Conservation (phyloP, 805 yeast species). For the Lipomyces mesembrius region DNA sequence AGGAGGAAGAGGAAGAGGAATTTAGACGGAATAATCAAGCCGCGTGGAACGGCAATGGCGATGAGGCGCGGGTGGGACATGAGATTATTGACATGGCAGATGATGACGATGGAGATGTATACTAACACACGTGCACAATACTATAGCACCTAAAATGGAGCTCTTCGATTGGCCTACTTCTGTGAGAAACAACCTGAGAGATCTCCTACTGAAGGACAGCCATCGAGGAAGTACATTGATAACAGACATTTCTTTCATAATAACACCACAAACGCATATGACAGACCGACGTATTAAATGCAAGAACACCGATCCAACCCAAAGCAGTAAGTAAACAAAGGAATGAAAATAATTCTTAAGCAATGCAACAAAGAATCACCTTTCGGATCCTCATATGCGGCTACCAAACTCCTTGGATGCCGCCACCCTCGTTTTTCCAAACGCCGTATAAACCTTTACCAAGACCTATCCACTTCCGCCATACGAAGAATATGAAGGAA, state of each 20-base stretch:
- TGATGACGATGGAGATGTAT: conserved; percentile 31
- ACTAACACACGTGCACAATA: background rate
- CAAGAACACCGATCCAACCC: conserved; percentile 6
- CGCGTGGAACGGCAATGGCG: background rate
- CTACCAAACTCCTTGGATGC: conserved; percentile 30
- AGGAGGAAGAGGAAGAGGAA: conserved; percentile 15
- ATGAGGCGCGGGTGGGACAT: background rate
- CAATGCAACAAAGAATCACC: background rate
- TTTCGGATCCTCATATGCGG: background rate
- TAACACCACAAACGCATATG: background rate
- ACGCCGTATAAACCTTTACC: conserved; percentile 31
- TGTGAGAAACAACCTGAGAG: too few relatives aligned
- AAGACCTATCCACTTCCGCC: conserved; percentile 33
- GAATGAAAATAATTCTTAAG: background rate
- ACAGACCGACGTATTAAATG: background rate
- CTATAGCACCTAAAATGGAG: background rate
- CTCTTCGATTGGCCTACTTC: too few relatives aligned
- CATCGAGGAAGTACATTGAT: too few relatives aligned
- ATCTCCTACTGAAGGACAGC: too few relatives aligned
- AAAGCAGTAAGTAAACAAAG: background rate
- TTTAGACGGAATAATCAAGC: conserved; percentile 20
- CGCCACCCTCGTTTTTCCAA: conserved; percentile 24
- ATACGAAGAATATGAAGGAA: conserved; percentile 28
- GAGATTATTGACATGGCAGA: conserved; percentile 7
- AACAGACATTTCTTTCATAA: background rate